phyloP scores from a whole-genome alignment of 768 basidiomycete species.

The Lentinula guzmanii region DNA sequence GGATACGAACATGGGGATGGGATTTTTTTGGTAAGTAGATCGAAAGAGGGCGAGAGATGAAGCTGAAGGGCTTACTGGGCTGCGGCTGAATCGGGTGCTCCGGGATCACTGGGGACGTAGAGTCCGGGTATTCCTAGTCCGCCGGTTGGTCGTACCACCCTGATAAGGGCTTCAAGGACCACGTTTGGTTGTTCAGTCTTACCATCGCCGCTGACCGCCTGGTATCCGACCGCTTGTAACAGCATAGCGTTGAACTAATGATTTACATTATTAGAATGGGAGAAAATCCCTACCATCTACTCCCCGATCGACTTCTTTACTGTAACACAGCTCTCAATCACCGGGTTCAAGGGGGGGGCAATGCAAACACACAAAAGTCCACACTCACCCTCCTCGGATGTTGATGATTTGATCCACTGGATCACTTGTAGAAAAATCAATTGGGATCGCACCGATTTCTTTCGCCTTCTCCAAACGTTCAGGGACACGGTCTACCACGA shows the following conservation, averaged over 20 bases:
- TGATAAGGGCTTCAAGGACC: constrained; percentile 44
- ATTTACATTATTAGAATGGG: background rate
- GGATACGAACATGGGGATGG: background rate
- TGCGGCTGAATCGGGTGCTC: constrained; percentile 45
- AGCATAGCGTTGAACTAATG: background rate
- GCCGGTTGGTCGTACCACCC: constrained; percentile 48
- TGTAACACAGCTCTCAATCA: constrained; percentile 10
- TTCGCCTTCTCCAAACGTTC: constrained; percentile 47
- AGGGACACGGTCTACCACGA: constrained; percentile 50
- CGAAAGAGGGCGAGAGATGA: background rate
- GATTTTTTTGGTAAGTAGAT: background rate
- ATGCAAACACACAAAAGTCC: background rate
- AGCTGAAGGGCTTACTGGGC: constrained; percentile 30
- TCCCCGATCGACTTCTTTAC: constrained; percentile 44
- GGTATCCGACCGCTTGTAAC: constrained; percentile 43
- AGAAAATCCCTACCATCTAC: constrained; percentile 31
- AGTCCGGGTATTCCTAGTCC: constrained; percentile 54
- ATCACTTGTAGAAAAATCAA: constrained; percentile 43
- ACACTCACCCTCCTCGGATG: constrained; percentile 34
- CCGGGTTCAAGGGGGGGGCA: too few relatives aligned
- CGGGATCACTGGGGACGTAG: constrained; percentile 52
- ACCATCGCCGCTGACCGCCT: constrained; percentile 46
- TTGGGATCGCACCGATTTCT: constrained; percentile 44
- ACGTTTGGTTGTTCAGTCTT: constrained; percentile 53
- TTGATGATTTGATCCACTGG: constrained; percentile 42